phyloP scores from a whole-genome alignment of 305 asterid genomes.

The Fraxinus sp. region DNA sequence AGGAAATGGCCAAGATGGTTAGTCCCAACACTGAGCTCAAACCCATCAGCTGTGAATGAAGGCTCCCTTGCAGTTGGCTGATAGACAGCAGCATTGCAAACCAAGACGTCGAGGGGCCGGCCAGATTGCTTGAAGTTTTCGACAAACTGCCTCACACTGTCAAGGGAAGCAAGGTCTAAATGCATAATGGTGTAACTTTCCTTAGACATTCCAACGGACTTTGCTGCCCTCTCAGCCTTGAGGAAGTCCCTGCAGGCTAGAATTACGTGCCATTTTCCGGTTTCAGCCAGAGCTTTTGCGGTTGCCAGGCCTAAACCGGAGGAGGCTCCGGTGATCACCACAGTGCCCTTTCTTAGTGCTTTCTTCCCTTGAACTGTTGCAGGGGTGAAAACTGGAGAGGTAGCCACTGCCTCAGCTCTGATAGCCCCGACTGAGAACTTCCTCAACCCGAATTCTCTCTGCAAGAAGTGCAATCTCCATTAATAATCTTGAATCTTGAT shows the following conservation, averaged over 20 bases:
- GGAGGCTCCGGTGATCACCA: slow-evolving; percentile 84
- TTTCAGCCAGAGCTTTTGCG: slow-evolving; percentile 76
- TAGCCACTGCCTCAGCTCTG: slow-evolving; percentile 58
- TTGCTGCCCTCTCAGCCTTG: slow-evolving; percentile 83
- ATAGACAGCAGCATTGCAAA: slow-evolving; percentile 90
- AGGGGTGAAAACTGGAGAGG: slow-evolving; percentile 54
- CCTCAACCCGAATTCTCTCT: slow-evolving; percentile 42
- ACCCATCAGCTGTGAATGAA: slow-evolving; percentile 84
- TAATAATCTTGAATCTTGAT: neutral
- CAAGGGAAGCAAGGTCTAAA: slow-evolving; percentile 81
- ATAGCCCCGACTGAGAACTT: slow-evolving; percentile 22
- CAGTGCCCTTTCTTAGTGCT: slow-evolving; percentile 70
- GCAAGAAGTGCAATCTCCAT: slow-evolving; percentile 18
- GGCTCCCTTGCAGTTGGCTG: slow-evolving; percentile 91
- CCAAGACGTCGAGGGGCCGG: slow-evolving; percentile 72
- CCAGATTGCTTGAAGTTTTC: slow-evolving; percentile 66
- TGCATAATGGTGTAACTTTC: slow-evolving; percentile 87
- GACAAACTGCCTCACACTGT: slow-evolving; percentile 86
- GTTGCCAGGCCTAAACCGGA: slow-evolving; percentile 92
- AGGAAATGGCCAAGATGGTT: slow-evolving; percentile 94
- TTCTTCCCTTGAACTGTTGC: slow-evolving; percentile 64
- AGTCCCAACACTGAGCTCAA: slow-evolving; percentile 92
- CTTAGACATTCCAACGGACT: slow-evolving; percentile 71
- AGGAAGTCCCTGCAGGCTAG: slow-evolving; percentile 98
- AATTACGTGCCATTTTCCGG: slow-evolving; percentile 86